A percentile compares a stretch with the other conserved stretches of the same genome.
phyloP scores from a whole-genome alignment of 495 filamentous ascomycete species.

The Podospora pseudoanserina region DNA sequence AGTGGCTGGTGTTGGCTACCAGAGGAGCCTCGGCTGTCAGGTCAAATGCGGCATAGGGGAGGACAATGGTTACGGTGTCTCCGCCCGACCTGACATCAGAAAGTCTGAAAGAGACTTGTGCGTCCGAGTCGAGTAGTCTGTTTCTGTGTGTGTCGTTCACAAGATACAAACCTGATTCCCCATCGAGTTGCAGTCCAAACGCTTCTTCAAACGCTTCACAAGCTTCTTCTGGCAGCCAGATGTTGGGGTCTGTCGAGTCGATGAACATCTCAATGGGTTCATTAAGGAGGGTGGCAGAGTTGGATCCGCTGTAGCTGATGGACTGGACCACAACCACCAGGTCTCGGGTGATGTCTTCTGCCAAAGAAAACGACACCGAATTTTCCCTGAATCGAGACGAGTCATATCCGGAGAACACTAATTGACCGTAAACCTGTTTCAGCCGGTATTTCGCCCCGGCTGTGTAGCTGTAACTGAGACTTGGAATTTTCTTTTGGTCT shows the following conservation, averaged over 20 bases:
- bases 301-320: slow-evolving; percentile 40
- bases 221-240: slow-evolving; percentile 53
- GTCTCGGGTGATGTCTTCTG: slow-evolving; percentile 46
- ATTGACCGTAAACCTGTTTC: slow-evolving; percentile 49
- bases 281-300: slow-evolving; percentile 31
- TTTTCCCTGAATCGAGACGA: slow-evolving; percentile 48
- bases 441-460: slow-evolving; percentile 54
- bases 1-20: slow-evolving; percentile 35
- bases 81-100: slow-evolving; percentile 39
- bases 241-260: slow-evolving; percentile 52
- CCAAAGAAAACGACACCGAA: slow-evolving; percentile 47
- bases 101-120: slow-evolving; percentile 52
- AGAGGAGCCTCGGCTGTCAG: slow-evolving; percentile 42
- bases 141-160: slow-evolving; percentile 45
- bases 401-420: slow-evolving; percentile 59
- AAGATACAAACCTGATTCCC: slow-evolving; percentile 44
- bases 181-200: slow-evolving; percentile 50
- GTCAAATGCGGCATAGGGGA: slow-evolving; percentile 55
- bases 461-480: slow-evolving; percentile 54
- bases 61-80: slow-evolving; percentile 42
- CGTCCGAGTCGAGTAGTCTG: slow-evolving; percentile 43
- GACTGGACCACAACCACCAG: slow-evolving; percentile 48
- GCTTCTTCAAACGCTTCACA: slow-evolving; percentile 53
- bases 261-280: slow-evolving; percentile 42
- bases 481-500: slow-evolving; percentile 46